These are phyloP conservation scores for Acanthamoeba healyi DNA, from an alignment of 208 protist species.

Conservation along the genomic window DNA sequence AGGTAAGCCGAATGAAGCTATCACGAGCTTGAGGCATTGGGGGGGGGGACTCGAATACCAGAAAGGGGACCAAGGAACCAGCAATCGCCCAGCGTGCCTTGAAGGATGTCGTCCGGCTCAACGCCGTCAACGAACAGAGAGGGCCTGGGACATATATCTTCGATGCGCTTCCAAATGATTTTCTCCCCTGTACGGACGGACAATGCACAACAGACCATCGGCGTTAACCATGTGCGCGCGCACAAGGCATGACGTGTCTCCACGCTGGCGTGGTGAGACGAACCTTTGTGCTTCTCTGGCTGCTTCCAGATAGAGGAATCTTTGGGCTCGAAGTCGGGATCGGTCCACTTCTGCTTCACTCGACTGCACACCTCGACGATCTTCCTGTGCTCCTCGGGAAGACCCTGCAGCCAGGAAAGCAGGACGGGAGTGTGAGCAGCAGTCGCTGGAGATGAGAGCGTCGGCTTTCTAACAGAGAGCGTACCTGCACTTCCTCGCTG, in stretches of 20 bases:
- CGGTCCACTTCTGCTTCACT: slow-evolving; percentile 64
- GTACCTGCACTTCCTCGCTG: slow-evolving; percentile 34
- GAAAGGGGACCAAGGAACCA: slow-evolving; percentile 75
- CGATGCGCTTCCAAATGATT: slow-evolving; percentile 63
- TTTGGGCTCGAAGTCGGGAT: slow-evolving; percentile 46
- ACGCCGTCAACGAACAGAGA: slow-evolving; percentile 77
- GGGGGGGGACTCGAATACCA: neutral
- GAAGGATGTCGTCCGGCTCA: slow-evolving; percentile 78
- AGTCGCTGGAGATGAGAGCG: neutral
- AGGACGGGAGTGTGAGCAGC: neutral
- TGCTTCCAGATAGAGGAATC: slow-evolving; percentile 54
- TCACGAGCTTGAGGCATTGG: neutral
- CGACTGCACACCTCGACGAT: slow-evolving; percentile 42
- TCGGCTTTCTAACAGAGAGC: neutral
- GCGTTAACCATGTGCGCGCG: neutral
- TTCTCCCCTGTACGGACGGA: neutral
- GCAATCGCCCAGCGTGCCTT: slow-evolving; percentile 77
- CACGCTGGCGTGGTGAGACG: neutral
- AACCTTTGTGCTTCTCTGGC: slow-evolving; percentile 44
- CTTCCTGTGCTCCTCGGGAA: slow-evolving; percentile 62
- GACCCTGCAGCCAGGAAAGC: neutral
- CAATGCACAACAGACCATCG: no score
- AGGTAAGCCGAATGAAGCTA: neutral
- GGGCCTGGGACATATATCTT: slow-evolving; percentile 57
- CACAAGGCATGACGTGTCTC: neutral